Percentiles rank a stretch among this genome's conserved stretches.
Conservation (phyloP, 352 stramenopile genomes). For the Pythium volutum region DNA sequence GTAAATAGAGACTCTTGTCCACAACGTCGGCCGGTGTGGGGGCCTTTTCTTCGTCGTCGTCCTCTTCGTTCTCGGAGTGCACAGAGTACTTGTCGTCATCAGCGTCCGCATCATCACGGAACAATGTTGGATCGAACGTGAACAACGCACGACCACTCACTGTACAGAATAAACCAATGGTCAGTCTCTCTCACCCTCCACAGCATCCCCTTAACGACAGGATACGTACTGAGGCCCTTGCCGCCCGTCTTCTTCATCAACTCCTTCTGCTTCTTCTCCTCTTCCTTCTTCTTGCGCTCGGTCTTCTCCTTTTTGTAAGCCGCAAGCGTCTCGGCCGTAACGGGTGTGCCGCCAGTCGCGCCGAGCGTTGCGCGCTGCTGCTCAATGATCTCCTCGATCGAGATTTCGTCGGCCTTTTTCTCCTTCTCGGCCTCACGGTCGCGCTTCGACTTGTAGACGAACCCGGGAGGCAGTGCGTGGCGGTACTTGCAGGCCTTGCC, state of each 20-base stretch:
- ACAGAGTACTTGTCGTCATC: conserved; percentile 83
- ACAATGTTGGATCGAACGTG: conserved; percentile 88
- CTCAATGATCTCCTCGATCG: conserved; percentile 91
- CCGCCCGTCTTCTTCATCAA: conserved; percentile 83
- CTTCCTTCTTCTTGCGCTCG: conserved; percentile 69
- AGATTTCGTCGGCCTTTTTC: conserved; percentile 83
- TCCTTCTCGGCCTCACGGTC: conserved; percentile 81
- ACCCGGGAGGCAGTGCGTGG: conserved; percentile 84
- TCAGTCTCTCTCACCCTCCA: neutral
- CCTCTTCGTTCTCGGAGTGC: conserved; percentile 51
- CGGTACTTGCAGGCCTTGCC: conserved; percentile 77
- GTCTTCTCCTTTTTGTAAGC: conserved; percentile 89
- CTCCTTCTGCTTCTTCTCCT: conserved; percentile 83
- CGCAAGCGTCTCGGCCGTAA: conserved; percentile 85
- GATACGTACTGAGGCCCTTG: conserved; percentile 76
- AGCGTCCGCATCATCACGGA: conserved; percentile 88
- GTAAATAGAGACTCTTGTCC: conserved; percentile 84
- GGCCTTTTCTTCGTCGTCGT: conserved; percentile 47
- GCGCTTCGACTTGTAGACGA: conserved; percentile 87
- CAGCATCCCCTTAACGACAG: neutral
- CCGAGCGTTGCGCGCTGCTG: conserved; percentile 85
- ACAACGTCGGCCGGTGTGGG: conserved; percentile 53
- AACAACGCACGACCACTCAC: conserved; percentile 91
- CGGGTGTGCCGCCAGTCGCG: conserved; percentile 78
- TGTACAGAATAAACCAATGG: conserved; percentile 22